Percentiles rank a stretch among this genome's conserved stretches.
phyloP scores from a whole-genome alignment of 2,329 filamentous ascomycete species.

The Pseudopithomyces chartarum region DNA sequence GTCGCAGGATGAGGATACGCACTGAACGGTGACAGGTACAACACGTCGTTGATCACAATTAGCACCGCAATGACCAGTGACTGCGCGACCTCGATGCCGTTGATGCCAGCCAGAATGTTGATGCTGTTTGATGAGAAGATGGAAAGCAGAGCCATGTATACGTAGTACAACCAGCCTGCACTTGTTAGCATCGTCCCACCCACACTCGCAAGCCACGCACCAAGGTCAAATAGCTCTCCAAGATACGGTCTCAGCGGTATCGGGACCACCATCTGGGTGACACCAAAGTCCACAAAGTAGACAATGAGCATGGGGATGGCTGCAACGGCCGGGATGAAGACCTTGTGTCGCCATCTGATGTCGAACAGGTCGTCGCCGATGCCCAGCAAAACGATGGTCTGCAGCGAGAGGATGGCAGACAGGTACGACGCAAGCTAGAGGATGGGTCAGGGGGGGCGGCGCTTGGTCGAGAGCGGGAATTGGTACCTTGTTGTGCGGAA shows the following conservation, averaged over 20 bases:
- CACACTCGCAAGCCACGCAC: slow-evolving; percentile 25
- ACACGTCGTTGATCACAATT: slow-evolving; percentile 81
- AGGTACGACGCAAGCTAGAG: slow-evolving; percentile 87
- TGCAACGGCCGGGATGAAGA: slow-evolving; percentile 94
- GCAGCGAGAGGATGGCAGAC: slow-evolving; percentile 89
- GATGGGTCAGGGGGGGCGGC: neutral
- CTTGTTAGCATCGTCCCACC: slow-evolving; percentile 20
- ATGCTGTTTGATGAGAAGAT: slow-evolving; percentile 99
- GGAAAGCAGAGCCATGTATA: slow-evolving; percentile 94
- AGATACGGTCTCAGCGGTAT: slow-evolving; percentile 82
- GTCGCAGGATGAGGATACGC: slow-evolving; percentile 88
- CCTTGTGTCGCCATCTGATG: slow-evolving; percentile 98
- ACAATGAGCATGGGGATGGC: slow-evolving; percentile 92
- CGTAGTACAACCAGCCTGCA: slow-evolving; percentile 72
- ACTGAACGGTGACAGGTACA: slow-evolving; percentile 78
- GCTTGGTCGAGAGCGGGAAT: neutral
- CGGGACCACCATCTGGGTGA: slow-evolving; percentile 93
- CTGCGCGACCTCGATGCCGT: slow-evolving; percentile 95
- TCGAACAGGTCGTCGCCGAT: slow-evolving; percentile 97
- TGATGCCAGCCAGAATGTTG: slow-evolving; percentile 99
- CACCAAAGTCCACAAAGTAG: slow-evolving; percentile 98
- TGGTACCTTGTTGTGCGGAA: slow-evolving; percentile 88
- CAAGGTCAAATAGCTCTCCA: slow-evolving; percentile 82
- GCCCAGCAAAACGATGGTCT: slow-evolving; percentile 87
- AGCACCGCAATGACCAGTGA: slow-evolving; percentile 87